Conservation (phyloP, 2,329 filamentous ascomycete genomes). For the Myriosclerotinia duriaeana region DNA sequence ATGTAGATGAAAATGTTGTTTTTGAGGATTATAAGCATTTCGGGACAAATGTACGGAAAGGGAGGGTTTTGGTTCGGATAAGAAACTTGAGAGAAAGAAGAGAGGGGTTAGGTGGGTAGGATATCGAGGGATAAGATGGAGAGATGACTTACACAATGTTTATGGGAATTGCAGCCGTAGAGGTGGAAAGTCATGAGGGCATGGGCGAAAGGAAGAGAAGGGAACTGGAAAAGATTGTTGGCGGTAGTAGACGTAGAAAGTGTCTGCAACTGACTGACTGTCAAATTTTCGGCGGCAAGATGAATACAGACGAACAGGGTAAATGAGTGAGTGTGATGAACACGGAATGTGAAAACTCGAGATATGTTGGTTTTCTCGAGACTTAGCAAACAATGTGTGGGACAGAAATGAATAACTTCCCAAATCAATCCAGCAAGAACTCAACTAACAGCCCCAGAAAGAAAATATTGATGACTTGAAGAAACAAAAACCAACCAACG, state of each 20-base stretch:
- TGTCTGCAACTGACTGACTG: background rate
- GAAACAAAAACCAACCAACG: background rate
- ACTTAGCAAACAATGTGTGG: background rate
- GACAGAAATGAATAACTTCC: background rate
- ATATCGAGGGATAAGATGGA: background rate
- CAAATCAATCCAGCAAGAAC: background rate
- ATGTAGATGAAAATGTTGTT: background rate
- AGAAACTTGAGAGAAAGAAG: conserved; percentile 5
- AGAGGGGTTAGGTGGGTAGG: too few relatives aligned
- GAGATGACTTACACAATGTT: conserved; percentile 7
- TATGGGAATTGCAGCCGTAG: background rate
- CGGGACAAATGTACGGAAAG: background rate
- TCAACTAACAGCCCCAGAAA: background rate
- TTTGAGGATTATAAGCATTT: conserved; percentile 6
- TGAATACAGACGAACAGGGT: background rate
- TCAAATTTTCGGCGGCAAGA: background rate
- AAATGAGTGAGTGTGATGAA: background rate
- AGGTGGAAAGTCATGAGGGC: conserved; percentile 15
- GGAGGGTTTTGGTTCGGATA: background rate
- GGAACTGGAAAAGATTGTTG: background rate
- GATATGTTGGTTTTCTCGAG: too few relatives aligned
- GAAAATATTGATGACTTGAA: too few relatives aligned
- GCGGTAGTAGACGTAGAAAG: background rate
- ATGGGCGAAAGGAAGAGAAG: background rate
- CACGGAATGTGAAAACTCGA: background rate